Evolutionary conservation across 1,284 basidiomycete species (phyloP).

Genomic region (Thelephora terrestris): DNA sequence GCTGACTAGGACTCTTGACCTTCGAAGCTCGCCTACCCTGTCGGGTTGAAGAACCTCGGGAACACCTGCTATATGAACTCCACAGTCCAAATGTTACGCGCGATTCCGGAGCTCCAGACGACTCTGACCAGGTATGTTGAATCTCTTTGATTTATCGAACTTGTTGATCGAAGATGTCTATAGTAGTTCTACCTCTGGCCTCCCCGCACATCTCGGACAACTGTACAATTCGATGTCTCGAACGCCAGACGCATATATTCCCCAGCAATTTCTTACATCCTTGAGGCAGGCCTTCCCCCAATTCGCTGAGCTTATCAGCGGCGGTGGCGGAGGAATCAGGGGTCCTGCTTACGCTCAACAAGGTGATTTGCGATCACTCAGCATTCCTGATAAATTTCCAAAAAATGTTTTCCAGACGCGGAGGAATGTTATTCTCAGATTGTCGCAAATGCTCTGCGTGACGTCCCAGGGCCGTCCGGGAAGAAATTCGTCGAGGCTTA

Average conservation of each 20-base stretch:
- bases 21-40: constrained; percentile 48
- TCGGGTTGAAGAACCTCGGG: constrained; percentile 67
- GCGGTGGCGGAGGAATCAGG: constrained; percentile 28
- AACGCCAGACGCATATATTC: constrained; percentile 74
- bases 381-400: not conserved
- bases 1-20: constrained; percentile 1
- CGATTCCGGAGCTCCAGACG: constrained; percentile 79
- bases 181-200: constrained; percentile 16
- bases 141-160: not conserved
- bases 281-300: constrained; percentile 82
- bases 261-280: constrained; percentile 59
- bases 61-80: constrained; percentile 98
- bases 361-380: constrained; percentile 32
- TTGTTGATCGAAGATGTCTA: not conserved
- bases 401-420: constrained; percentile 51
- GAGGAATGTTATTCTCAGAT: constrained; percentile 92
- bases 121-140: constrained; percentile 49
- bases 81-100: constrained; percentile 84
- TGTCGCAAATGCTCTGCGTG: constrained; percentile 63
- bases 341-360: constrained; percentile 73
- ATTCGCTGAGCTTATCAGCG: constrained; percentile 66
- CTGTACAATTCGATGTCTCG: constrained; percentile 66
- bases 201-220: constrained; percentile 57
- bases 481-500: constrained; percentile 76
- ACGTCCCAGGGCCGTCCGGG: constrained; percentile 37